These are phyloP conservation scores for Soucietia sequanensis DNA, from an alignment of 805 yeast genomes.

Conservation along the genomic window DNA sequence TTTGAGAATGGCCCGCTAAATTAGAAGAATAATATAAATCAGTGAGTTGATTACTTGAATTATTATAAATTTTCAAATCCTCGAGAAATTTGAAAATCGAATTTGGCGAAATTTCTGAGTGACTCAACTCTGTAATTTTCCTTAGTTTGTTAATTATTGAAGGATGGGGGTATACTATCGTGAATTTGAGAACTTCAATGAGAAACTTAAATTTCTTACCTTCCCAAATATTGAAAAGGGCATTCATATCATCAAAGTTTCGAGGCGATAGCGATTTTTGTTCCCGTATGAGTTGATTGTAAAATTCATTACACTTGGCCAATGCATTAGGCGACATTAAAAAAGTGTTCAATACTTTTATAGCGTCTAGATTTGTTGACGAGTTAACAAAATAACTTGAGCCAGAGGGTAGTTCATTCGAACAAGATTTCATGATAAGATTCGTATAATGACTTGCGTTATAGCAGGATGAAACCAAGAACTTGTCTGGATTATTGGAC, in stretches of 20 bases:
- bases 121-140: neutral
- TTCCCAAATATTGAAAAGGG: constrained; percentile 31
- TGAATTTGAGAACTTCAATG: constrained; percentile 28
- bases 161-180: constrained; percentile 32
- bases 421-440: constrained; percentile 15
- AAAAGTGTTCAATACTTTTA: neutral
- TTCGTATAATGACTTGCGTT: constrained; percentile 16
- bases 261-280: neutral
- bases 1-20: constrained; percentile 17
- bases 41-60: constrained; percentile 18
- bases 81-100: constrained; percentile 13
- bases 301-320: neutral
- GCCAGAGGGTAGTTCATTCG: constrained; percentile 24
- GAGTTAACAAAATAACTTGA: constrained; percentile 26
- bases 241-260: constrained; percentile 21
- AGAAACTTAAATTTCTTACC: constrained; percentile 21
- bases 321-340: neutral
- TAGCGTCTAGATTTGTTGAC: constrained; percentile 3
- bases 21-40: constrained; percentile 29
- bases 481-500: constrained; percentile 19
- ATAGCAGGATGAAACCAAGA: constrained; percentile 22
- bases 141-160: neutral
- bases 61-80: constrained; percentile 21
- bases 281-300: constrained; percentile 2
- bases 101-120: constrained; percentile 6